Percentiles rank a stretch among this genome's conserved stretches.
These are phyloP conservation scores for Fraxinus dipetala DNA, from an alignment of 305 asterid species.

Conservation along the genomic window DNA sequence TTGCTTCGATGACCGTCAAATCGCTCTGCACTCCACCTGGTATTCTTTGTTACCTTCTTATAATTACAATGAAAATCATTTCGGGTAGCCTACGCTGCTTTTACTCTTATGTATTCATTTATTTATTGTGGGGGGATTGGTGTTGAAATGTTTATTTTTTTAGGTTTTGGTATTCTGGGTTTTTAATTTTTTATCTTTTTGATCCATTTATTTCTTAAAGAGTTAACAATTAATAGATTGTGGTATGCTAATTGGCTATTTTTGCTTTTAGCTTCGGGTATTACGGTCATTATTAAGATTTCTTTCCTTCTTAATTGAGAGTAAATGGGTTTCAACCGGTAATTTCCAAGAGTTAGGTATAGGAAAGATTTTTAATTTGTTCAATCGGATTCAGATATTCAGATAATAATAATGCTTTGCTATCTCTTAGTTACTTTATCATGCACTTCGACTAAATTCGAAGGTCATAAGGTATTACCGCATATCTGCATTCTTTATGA, in stretches of 20 bases:
- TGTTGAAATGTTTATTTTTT: neutral
- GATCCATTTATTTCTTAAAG: neutral
- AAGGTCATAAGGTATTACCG: neutral
- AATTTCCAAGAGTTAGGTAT: neutral
- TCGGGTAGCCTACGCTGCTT: neutral
- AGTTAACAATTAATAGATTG: neutral
- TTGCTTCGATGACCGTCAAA: constrained; percentile 65
- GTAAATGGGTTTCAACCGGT: neutral
- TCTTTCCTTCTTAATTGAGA: neutral
- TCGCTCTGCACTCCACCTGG: constrained; percentile 85
- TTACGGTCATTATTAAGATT: neutral
- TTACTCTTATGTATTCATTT: neutral
- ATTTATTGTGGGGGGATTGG: neutral
- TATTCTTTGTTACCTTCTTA: constrained; percentile 21
- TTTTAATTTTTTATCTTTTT: neutral
- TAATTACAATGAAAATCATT: neutral
- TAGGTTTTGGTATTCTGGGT: neutral
- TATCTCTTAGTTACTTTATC: neutral
- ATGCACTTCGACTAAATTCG: constrained; percentile 6
- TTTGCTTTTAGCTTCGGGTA: constrained; percentile 10
- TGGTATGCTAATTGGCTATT: neutral
- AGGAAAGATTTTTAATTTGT: neutral
- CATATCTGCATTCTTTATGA: neutral
- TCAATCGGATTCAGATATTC: neutral
- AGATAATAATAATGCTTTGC: neutral